A percentile compares a stretch with the other conserved stretches of the same genome.
Evolutionary conservation across 164 flowering plant genomes (phyloP).

Genomic region (Magnolia kwangsiensis): DNA sequence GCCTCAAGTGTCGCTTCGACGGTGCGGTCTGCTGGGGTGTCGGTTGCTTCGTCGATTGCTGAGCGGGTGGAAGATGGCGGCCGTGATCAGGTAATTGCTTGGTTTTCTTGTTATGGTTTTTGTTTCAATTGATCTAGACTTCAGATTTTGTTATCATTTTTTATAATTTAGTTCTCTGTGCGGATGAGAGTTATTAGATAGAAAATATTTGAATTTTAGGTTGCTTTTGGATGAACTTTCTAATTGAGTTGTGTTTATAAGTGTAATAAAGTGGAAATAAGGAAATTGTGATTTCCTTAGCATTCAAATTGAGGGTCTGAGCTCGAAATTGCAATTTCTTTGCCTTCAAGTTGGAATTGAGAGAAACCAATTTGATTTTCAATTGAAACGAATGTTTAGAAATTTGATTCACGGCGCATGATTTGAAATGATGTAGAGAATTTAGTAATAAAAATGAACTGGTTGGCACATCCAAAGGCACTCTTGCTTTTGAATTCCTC

Average conservation of each 20-base stretch:
- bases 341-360: too few species aligned
- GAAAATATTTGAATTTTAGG: not conserved
- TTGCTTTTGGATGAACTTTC: not conserved
- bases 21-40: slow-evolving; percentile 52
- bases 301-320: not conserved
- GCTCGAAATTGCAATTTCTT: not conserved
- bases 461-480: too few species aligned
- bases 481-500: too few species aligned
- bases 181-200: not conserved
- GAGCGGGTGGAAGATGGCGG: slow-evolving; percentile 47
- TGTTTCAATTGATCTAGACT: not conserved
- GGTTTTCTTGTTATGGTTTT: not conserved
- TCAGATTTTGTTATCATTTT: not conserved
- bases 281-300: not conserved
- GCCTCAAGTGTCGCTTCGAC: slow-evolving; percentile 67
- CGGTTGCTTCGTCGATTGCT: slow-evolving; percentile 58
- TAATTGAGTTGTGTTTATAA: not conserved
- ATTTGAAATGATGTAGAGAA: too few species aligned
- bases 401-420: too few species aligned
- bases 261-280: not conserved
- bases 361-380: too few species aligned
- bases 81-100: slow-evolving; percentile 49
- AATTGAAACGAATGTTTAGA: too few species aligned
- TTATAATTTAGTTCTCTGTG: not conserved
- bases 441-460: too few species aligned